Evolutionary conservation across 164 flowering plant genomes (phyloP), one percentile per base, ranked within the genome.

Genomic region (Vitis labrusca): DNA sequence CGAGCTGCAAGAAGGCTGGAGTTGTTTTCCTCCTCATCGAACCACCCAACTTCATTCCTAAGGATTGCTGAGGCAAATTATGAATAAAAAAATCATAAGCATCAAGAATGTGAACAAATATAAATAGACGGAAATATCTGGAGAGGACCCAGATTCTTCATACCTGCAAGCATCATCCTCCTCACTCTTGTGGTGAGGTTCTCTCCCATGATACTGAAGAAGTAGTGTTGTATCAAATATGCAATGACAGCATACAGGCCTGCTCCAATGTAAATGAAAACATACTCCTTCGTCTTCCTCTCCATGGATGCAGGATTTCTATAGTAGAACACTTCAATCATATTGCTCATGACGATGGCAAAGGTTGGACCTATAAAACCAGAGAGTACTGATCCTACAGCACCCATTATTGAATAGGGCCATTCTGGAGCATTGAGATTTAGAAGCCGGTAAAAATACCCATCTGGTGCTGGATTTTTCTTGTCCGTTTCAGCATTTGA

Each of bases 121-220:
- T n/a, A 10, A 51, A 37, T 10, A 13, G 44, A 37, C 7, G 44
- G 44, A 37, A 23, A 23, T 23, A 23, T 23, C 27, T 23, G 27
- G 27, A 23, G 27, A 23, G 27, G 27, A 23, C 27, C 27, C 27
- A 23, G 27, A 23, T 49, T 17, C 47, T 63, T 3, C 54, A 29
- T 78, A 96, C 99, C 99, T 82, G 94, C 88, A 76, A 96, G 94
- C 99, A 96, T 93, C 99, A 93, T 91, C 69, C 97, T 86, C 67
- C 99, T 81, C 23, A 96, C 99, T 74, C 99, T 80, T 13, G 97
- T 96, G 8, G 98, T 93, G 73, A 96, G 93, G 70, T 93, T 96
- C 73, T 96, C 98, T 6, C 98, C 98, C 94, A 93, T 88, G 32
- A 96, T 91, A 68, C 95, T 91, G 71, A 92, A 96, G 89, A 93